These are phyloP conservation scores for Coleophoma crateriformis DNA, from an alignment of 2,329 filamentous ascomycete genomes.

Conservation along the genomic window DNA sequence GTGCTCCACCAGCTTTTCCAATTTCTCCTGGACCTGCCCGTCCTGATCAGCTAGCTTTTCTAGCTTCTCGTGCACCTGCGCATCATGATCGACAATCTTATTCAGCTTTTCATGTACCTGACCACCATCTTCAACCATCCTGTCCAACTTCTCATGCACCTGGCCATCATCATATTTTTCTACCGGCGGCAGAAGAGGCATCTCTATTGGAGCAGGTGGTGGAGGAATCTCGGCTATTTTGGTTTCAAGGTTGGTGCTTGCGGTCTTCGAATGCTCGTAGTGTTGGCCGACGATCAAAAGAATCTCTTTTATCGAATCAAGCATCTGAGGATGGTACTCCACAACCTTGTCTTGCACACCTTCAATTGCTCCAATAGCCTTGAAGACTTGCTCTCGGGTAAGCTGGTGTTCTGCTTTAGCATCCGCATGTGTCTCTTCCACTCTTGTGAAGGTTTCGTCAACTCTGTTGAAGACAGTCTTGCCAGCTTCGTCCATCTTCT, in stretches of 20 bases:
- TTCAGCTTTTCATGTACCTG: constrained; percentile 53
- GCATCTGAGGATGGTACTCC: constrained; percentile 83
- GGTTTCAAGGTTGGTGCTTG: constrained; percentile 48
- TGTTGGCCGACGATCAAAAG: constrained; percentile 77
- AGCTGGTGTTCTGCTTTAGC: constrained; percentile 75
- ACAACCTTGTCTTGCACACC: constrained; percentile 72
- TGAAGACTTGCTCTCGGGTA: constrained; percentile 75
- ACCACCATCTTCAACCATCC: constrained; percentile 46
- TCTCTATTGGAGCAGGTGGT: constrained; percentile 41
- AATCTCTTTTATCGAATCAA: constrained; percentile 83
- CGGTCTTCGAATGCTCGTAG: constrained; percentile 77
- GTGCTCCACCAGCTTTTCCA: constrained; percentile 54
- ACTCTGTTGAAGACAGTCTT: constrained; percentile 81
- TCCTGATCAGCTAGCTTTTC: constrained; percentile 60
- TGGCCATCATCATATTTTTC: constrained; percentile 59
- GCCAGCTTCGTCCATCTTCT: constrained; percentile 83
- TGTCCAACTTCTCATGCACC: constrained; percentile 51
- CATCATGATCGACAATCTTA: constrained; percentile 44
- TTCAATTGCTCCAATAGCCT: constrained; percentile 67
- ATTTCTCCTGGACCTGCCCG: constrained; percentile 50
- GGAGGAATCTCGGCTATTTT: constrained; percentile 49
- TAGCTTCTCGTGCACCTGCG: constrained; percentile 47
- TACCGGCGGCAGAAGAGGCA: constrained; percentile 44
- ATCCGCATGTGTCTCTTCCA: constrained; percentile 70
- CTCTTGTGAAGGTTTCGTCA: constrained; percentile 69